Conservation (phyloP, 2,329 filamentous ascomycete genomes). For the Fusarium annulatum region DNA sequence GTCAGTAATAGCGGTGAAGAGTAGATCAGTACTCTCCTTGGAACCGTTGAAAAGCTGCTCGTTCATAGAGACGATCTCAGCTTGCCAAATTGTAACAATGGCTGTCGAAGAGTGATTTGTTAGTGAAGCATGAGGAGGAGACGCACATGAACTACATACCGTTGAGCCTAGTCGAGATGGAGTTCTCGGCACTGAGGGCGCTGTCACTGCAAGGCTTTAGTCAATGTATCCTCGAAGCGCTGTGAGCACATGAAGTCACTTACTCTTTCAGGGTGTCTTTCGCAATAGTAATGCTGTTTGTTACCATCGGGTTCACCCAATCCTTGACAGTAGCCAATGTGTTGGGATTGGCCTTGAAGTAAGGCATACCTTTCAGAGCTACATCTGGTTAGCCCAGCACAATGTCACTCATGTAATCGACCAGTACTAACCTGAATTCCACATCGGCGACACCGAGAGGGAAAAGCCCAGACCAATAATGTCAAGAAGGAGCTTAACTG, state of each 20-base stretch:
- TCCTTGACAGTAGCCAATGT: neutral
- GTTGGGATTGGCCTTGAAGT: neutral
- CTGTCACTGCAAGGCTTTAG: neutral
- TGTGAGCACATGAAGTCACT: fast-evolving
- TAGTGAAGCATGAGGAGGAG: fast-evolving
- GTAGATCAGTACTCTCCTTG: neutral
- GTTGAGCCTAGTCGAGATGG: neutral
- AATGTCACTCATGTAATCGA: fast-evolving
- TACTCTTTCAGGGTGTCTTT: neutral
- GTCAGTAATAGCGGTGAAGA: neutral
- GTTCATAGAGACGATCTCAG: neutral
- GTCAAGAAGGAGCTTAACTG: neutral
- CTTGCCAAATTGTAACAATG: neutral
- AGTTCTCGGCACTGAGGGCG: neutral
- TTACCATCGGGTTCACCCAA: neutral
- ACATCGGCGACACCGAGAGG: neutral
- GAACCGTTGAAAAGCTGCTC: neutral
- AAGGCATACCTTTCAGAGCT: neutral
- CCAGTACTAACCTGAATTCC: neutral
- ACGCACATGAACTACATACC: neutral
- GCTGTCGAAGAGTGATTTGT: neutral
- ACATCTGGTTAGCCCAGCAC: neutral
- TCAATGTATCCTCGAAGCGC: fast-evolving
- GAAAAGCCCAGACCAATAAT: neutral
- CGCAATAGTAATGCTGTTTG: neutral